Evolutionary conservation across 257 asterid species (phyloP), one percentile per base, ranked within the genome.

Genomic region (Solanum microdontum): DNA sequence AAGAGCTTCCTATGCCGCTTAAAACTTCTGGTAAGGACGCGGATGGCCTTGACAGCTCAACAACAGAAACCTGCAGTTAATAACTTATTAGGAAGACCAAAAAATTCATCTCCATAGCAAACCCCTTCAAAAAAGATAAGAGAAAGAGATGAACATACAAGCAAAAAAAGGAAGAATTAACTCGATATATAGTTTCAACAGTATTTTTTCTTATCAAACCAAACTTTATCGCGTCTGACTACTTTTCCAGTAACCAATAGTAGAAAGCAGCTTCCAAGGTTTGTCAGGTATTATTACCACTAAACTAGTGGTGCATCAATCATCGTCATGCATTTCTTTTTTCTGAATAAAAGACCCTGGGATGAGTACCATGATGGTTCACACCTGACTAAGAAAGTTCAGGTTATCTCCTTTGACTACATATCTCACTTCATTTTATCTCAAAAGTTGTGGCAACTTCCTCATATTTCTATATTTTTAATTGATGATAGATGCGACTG

Each of bases 31-130:
- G 92, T 68, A 95, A 88, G 15, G 98, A 94, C 6, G 97, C 86
- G 0, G 98, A 94, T 84, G 99, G 98, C 84, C 89, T 95, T 33
- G 95, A 92, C 88, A 96, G 88, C 97, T 96, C 99, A 84, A 95
- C 94, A 80, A 95, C 93, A 43, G 95, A 92, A 58, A 94, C 99
- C 99, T 97, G 91, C 55, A 34, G 69, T 45, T 26, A 74, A 87
- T 66, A 10, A 87, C 55, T 86, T 11, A 75, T 79, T 15, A 39
- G 72, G 37, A 62, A 30, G 4, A 26, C 24, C 24, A 12, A 32
- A 11, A 12, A 45, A 85, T 14, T 19, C 19, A 26, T 26, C 80
- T 74, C 62, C 70, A 10, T 32, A 21, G 23, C 58, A 73, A 26
- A 40, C 30, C 24, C 30, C 24, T 55, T 32, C 36, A 86, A 26